Percentiles rank a stretch among this genome's conserved stretches.
Evolutionary conservation across 176 grass and related monocot species (phyloP).

Genomic region (Oryza nivara): DNA sequence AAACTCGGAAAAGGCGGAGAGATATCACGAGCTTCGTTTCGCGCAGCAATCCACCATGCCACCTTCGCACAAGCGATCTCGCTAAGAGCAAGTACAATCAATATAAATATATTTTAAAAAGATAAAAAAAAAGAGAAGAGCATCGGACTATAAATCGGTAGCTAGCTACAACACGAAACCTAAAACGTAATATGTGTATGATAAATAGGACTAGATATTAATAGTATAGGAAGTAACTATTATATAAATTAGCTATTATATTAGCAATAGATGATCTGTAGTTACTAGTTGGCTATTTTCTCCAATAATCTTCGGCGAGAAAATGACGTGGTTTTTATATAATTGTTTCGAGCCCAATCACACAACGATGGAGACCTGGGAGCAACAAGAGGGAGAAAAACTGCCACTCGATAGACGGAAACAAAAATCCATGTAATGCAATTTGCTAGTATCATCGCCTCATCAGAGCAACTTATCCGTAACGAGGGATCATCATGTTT

Average conservation of each 20-base stretch:
- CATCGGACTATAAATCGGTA: fast-evolving
- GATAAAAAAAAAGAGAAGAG: too few relatives aligned
- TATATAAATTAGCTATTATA: too few relatives aligned
- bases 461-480: background rate
- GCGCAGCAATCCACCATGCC: background rate
- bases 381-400: background rate
- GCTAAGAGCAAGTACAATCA: too few relatives aligned
- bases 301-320: background rate
- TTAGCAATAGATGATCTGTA: too few relatives aligned
- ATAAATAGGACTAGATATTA: too few relatives aligned
- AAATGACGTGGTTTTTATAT: background rate
- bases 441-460: background rate
- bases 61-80: background rate
- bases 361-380: background rate
- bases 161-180: fast-evolving
- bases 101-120: too few relatives aligned
- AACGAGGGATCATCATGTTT: background rate
- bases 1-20: background rate
- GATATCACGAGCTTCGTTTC: background rate
- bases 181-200: too few relatives aligned
- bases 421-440: background rate
- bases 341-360: background rate
- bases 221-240: too few relatives aligned
- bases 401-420: background rate
- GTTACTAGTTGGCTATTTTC: too few relatives aligned